Percentiles rank a stretch among this genome's conserved stretches.
Evolutionary conservation across 768 basidiomycete genomes (phyloP).

Genomic region (Tricholomella constricta): DNA sequence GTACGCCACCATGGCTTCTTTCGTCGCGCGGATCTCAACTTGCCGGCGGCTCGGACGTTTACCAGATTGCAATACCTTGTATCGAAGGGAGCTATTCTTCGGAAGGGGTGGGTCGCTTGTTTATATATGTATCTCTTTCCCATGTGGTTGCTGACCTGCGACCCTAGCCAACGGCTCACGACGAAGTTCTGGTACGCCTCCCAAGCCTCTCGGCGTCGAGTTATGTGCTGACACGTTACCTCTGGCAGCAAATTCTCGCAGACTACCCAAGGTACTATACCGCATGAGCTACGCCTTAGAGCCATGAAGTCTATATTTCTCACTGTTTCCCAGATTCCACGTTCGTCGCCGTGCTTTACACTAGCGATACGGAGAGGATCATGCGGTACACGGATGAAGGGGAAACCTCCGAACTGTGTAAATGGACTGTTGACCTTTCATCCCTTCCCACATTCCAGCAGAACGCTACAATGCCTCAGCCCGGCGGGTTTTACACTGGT

Average conservation of each 20-base stretch:
- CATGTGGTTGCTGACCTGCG: conserved; percentile 20
- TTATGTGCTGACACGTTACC: background rate
- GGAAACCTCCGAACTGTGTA: conserved; percentile 72
- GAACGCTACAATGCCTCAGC: conserved; percentile 57
- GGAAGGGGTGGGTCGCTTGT: conserved; percentile 67
- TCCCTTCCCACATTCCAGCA: conserved; percentile 78
- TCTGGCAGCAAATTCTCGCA: conserved; percentile 71
- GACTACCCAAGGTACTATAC: conserved; percentile 47
- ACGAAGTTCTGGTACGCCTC: conserved; percentile 77
- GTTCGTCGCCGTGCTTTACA: conserved; percentile 83
- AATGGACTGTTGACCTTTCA: conserved; percentile 86
- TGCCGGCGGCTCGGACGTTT: conserved; percentile 28
- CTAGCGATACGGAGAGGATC: conserved; percentile 70
- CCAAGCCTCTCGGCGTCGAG: background rate
- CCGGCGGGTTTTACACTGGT: conserved; percentile 81
- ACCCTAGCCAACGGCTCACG: conserved; percentile 69
- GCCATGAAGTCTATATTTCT: background rate
- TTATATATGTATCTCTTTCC: conserved; percentile 14
- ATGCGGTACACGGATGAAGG: conserved; percentile 89
- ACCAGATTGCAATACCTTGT: conserved; percentile 85
- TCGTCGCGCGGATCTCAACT: conserved; percentile 18
- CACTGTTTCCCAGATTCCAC: conserved; percentile 54
- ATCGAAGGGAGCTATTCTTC: conserved; percentile 81
- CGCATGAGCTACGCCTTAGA: background rate
- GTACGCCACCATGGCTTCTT: conserved; percentile 37